phyloP scores from a whole-genome alignment of 768 basidiomycete genomes.

The Butyriboletus loyo region DNA sequence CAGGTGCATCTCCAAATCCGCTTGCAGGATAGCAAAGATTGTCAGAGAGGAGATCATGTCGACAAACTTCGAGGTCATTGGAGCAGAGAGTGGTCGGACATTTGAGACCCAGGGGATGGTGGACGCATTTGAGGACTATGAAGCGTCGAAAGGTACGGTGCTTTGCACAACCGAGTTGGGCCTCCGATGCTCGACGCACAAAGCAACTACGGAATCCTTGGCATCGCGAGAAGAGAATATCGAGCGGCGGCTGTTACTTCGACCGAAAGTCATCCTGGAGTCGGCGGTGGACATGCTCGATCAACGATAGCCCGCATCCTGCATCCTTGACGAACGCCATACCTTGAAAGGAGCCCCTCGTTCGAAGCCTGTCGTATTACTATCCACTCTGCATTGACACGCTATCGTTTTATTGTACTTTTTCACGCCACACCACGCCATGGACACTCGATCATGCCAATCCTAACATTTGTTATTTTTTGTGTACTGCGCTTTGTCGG shows the following conservation, averaged over 20 bases:
- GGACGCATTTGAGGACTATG: slow-evolving; percentile 64
- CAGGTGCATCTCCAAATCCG: slow-evolving; percentile 61
- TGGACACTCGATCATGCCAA: slow-evolving; percentile 14
- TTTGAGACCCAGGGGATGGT: slow-evolving; percentile 53
- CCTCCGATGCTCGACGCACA: slow-evolving; percentile 59
- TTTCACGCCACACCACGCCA: background rate
- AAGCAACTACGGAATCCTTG: slow-evolving; percentile 19
- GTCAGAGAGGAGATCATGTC: slow-evolving; percentile 75
- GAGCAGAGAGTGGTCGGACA: slow-evolving; percentile 50
- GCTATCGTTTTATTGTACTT: slow-evolving; percentile 12
- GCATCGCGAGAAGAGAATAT: slow-evolving; percentile 40
- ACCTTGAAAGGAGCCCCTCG: background rate
- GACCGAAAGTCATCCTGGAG: slow-evolving; percentile 76
- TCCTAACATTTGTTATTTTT: slow-evolving; percentile 3
- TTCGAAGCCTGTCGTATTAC: background rate
- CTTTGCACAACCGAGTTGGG: slow-evolving; percentile 73
- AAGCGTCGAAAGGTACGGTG: slow-evolving; percentile 47
- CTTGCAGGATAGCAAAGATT: slow-evolving; percentile 60
- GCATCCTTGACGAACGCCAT: background rate
- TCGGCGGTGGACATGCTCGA: slow-evolving; percentile 56
- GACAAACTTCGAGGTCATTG: slow-evolving; percentile 68
- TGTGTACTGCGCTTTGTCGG: slow-evolving; percentile 1
- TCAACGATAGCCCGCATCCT: slow-evolving; percentile 20
- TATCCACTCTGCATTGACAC: background rate
- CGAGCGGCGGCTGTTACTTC: slow-evolving; percentile 59